Evolutionary conservation across 2,329 filamentous ascomycete species (phyloP), one percentile per base, ranked within the genome.

Genomic region (Aureobasidium vineae): DNA sequence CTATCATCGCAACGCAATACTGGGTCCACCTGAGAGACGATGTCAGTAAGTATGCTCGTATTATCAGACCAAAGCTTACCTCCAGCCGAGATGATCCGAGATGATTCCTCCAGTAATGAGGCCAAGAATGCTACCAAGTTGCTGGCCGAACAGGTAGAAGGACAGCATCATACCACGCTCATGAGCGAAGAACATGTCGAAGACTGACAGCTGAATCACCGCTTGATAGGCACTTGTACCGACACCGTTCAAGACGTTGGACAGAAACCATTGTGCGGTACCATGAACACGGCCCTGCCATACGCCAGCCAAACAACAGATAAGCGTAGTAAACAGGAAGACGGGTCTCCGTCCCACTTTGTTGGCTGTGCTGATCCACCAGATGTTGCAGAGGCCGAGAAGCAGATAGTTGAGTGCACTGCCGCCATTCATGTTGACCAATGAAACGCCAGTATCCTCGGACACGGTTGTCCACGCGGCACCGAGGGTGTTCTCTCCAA

Each of bases 391-490:
- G 52, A 79, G 77, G 5, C 77, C 77, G 26, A 79, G 70, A 7
- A 79, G 73, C 2, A 79, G 73, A 60, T 79, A 79, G 61, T 79
- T 79, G 8, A 80, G 68, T 1, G 78, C 78, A 33, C 75, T 76
- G 38, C 77, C 77, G 7, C 77, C 77, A 65, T 79, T 79, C 75
- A 80, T 77, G 66, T 79, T 75, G n/a, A 71, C 74, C 28, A 80
- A 65, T 1, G 71, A 74, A 21, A 79, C 77, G 11, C 74, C 73
- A 0, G 77, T 78, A 7, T 79, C 76, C 1, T 74, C 69, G 10
- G 76, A 75, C n/a, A 80, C 76, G 13, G 75, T 75, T 0, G 77
- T 79, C 77, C 77, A 79, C 52, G 77, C 76, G 19, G 78, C 77
- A n/a, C 78, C 78, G 47, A 76, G 73, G 43, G 76, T 77, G 61